Base-by-base conservation (phyloP, 768 basidiomycete species). In the Tylopilus rubrobrunneus region DNA sequence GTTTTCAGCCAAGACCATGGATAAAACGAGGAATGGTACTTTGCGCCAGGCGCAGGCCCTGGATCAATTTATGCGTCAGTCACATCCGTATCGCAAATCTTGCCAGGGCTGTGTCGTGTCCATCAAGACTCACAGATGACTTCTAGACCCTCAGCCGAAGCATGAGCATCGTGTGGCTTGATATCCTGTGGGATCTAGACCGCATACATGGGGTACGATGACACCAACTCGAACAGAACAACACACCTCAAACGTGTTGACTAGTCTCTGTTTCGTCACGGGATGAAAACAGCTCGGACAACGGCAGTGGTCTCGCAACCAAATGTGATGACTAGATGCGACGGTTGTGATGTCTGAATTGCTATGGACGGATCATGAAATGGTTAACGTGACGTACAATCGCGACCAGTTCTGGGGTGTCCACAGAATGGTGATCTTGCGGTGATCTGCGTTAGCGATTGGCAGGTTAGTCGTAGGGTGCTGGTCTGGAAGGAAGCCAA, bases 221-320 rank as follows among this genome's bases (percentile, higher is more conserved):
- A 36, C 3, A 28, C 49, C 9, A 6, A 12, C 17, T 14, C 9
- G 37, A 46, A 21, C 23, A 6, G 4, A 9, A 45, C 5, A 7
- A 57, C 77, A 28, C 60, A 88, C 95, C 58, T 89, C 84, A 59
- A 87, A 92, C 1, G 94, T 92, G 63, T 89, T 85, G 48, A 92
- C 73, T 10, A 98, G 70, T n/a, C 95, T 79, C 69, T 98, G 96
- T 64, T 92, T 95, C 17, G 95, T 98, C 55, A 84, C 67, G 0
- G 86, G 74, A 69, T 98, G 95, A 64, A 90, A 95, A 69, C 93
- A 96, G 47, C 82, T 74, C 6, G 86, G 73, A 67, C 93, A 97
- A 33, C 93, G 79, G 67, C 96, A 98, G 60, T 98, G 95, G 64
- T 98, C 96, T 42, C 92, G 77, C 23, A 98, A 73, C 89, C 92